A percentile compares a stretch with the other conserved stretches of the same genome.
These are phyloP conservation scores for Fraxinus americana DNA, from an alignment of 257 asterid species.

Conservation along the genomic window DNA sequence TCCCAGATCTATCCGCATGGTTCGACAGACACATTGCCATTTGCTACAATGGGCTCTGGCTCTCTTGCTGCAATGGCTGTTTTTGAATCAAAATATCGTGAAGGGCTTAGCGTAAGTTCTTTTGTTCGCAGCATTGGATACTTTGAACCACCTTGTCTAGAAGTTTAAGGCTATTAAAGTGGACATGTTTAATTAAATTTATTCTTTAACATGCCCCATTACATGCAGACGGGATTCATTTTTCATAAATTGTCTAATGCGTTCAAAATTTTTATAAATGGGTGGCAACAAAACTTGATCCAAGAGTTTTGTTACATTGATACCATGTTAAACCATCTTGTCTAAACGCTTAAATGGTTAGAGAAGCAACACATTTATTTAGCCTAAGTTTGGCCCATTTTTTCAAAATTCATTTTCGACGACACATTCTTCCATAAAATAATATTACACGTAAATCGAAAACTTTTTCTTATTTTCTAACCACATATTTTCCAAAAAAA, in stretches of 20 bases:
- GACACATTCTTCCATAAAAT: too few species aligned
- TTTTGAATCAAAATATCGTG: constrained; percentile 81
- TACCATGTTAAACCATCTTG: neutral
- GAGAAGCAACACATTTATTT: neutral
- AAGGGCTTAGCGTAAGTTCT: constrained; percentile 75
- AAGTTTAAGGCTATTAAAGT: neutral
- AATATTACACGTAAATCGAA: too few species aligned
- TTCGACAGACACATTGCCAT: constrained; percentile 92
- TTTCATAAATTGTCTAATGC: neutral
- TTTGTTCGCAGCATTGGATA: neutral
- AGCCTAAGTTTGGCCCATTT: too few species aligned
- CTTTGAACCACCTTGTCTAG: neutral
- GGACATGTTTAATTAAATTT: neutral
- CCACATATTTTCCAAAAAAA: too few species aligned
- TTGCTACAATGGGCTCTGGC: constrained; percentile 99
- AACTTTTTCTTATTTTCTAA: too few species aligned
- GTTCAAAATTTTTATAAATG: neutral
- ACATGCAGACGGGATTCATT: neutral
- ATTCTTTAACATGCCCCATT: neutral
- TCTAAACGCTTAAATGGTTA: neutral
- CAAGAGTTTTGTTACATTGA: neutral
- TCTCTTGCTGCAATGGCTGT: constrained; percentile 98
- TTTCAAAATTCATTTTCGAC: too few species aligned
- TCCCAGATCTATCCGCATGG: constrained; percentile 94
- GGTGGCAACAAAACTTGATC: neutral